Evolutionary conservation across 176 grass and related monocot genomes (phyloP), one percentile per base, ranked within the genome.

Genomic region (Miscanthus lutarioriparius): DNA sequence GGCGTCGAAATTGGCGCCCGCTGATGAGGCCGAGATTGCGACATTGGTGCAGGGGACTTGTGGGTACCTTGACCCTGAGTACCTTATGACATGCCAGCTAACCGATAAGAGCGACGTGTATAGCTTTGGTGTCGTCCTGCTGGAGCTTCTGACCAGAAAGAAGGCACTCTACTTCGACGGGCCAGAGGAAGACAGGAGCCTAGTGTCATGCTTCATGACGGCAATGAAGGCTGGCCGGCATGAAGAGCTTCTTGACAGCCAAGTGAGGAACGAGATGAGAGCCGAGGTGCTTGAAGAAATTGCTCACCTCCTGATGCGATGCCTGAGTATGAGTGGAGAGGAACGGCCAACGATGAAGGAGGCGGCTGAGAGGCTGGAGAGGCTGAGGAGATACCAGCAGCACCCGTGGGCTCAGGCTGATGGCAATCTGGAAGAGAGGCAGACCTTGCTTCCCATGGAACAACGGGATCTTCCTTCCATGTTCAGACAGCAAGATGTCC

Each of bases 51-150:
- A 94, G 36, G 92, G 92, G 3, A 94, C 92, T 11, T 88, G 86
- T 1, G 92, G 92, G 4, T 92, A 94, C 75, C 84, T 94, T 22
- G 92, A 94, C 13, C 92, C 92, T 0, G 90, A 95, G 51, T 95
- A 86, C 30, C 68, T 95, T 0, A 59, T 83, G 72, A 80, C 87
- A 35, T 91, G 82, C 67, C 85, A 88, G 30, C 49, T 95, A 7
- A 95, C 90, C 0, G 68, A 88, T 9, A 95, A 95, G 67, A 92
- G 87, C 17, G 90, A 95, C 48, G 93, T 95, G 0, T 95, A 95
- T 10, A 92, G 90, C 70, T 95, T 95, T 26, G 93, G 87, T 2
- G 90, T 95, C 1, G 80, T 95, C 15, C 13, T 95, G 11, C 74
- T 92, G 25, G 93, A 92, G 85, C 85, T 95, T 69, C 84, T 95